Evolutionary conservation across 2,329 filamentous ascomycete species (phyloP), one percentile per base, ranked within the genome.

Genomic region (Fusarium sacchari): DNA sequence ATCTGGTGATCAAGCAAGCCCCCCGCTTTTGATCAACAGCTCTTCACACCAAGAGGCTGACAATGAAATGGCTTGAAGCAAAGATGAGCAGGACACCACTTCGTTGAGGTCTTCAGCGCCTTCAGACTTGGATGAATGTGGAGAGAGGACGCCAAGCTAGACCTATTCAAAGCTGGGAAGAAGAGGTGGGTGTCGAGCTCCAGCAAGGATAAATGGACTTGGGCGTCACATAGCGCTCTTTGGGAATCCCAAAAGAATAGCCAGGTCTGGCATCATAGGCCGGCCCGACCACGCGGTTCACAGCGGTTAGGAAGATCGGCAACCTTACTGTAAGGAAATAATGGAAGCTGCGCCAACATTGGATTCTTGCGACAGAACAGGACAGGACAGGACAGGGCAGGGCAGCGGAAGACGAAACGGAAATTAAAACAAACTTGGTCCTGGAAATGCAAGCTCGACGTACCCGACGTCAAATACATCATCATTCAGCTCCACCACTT

Each of bases 211-310:
- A 40, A 60, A 73, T 62, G n/a, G 49, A 67, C 57, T 60, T 71
- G 58, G 65, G 55, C 47, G 64, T 73, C 60, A 65, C 65, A 60
- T 73, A 73, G 66, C 57, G 71, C 28, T 56, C 17, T 67, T 49
- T 57, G 20, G 20, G 40, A 66, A 55, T 64, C 71, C 67, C 62
- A 71, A 74, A 74, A 58, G 44, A 67, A 60, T 62, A 53, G 37
- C 49, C 46, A 61, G 64, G 74, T 62, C 70, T 74, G 66, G 75
- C 74, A 75, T 69, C 75, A 77, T 76, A 66, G 73, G 73, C 67
- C 64, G 60, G 71, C 71, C 67, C 71, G 67, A 58, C 71, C 71
- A 69, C 66, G 65, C 64, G 64, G 64, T 64, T 64, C 52, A 40
- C 44, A 64, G 50, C 61, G 72, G 69, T 65, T 71, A 72, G 69